Conservation (phyloP, 345 rosid species). For the Erucastrum elatum region DNA sequence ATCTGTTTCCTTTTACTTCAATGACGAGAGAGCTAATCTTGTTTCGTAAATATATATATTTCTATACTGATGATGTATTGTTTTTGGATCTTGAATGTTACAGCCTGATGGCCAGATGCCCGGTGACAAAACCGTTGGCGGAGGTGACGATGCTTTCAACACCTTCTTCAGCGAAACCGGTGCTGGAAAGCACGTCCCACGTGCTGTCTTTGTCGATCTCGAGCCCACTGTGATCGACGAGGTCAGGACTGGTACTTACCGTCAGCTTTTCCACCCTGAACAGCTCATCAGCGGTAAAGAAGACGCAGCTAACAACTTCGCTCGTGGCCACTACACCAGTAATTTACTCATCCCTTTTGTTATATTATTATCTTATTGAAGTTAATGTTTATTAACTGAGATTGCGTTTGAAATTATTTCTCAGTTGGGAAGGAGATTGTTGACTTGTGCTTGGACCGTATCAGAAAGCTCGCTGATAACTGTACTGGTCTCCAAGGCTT, state of each 20-base stretch:
- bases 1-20: not conserved
- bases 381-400: not conserved
- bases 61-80: not conserved
- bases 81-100: not conserved
- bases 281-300: slow-evolving; percentile 79
- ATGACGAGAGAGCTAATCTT: not conserved
- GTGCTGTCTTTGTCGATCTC: slow-evolving; percentile 75
- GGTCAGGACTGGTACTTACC: slow-evolving; percentile 61
- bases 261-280: slow-evolving; percentile 66
- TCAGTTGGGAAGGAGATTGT: slow-evolving; percentile 83
- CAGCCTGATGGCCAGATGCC: slow-evolving; percentile 93
- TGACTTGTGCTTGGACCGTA: slow-evolving; percentile 74
- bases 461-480: slow-evolving; percentile 77
- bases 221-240: slow-evolving; percentile 84
- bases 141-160: slow-evolving; percentile 82
- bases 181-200: slow-evolving; percentile 83
- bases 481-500: slow-evolving; percentile 87
- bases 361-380: too few relatives aligned
- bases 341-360: not conserved
- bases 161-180: slow-evolving; percentile 84
- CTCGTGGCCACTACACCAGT: slow-evolving; percentile 87
- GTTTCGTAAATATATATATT: not conserved
- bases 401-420: not conserved
- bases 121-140: slow-evolving; percentile 67
- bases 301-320: slow-evolving; percentile 84